Conservation (phyloP, 345 rosid species). For the Nephelium lappaceum region DNA sequence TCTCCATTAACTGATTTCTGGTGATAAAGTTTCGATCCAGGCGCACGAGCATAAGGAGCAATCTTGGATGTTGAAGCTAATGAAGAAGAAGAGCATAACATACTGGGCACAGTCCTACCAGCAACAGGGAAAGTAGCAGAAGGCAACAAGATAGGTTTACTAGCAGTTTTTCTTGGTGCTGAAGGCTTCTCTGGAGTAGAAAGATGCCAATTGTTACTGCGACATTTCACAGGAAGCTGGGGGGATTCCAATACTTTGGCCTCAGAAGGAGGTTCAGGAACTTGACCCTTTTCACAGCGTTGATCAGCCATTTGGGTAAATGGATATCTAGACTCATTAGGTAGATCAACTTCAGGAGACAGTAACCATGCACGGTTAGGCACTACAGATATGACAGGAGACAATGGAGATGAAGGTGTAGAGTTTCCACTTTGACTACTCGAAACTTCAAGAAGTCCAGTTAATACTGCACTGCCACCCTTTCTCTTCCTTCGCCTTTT, state of each 20-base stretch:
- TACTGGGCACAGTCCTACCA: constrained; percentile 26
- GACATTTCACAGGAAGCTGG: constrained; percentile 23
- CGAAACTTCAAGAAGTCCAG: constrained; percentile 59
- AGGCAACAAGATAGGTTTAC: constrained; percentile 43
- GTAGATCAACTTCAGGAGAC: constrained; percentile 36
- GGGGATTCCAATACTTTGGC: constrained; percentile 22
- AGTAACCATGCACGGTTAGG: constrained; percentile 35
- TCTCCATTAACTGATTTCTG: constrained; percentile 35
- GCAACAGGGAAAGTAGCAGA: constrained; percentile 54
- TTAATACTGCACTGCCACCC: constrained; percentile 43
- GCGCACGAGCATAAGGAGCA: constrained; percentile 80
- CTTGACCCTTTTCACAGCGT: constrained; percentile 25
- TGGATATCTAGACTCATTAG: constrained; percentile 32
- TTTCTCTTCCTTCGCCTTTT: constrained; percentile 78
- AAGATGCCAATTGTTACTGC: constrained; percentile 17
- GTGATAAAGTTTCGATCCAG: constrained; percentile 48
- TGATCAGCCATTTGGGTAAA: constrained; percentile 32
- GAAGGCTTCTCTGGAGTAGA: constrained; percentile 28
- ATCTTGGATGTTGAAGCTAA: constrained; percentile 43
- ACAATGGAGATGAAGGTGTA: constrained; percentile 84
- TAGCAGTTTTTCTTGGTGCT: constrained; percentile 18
- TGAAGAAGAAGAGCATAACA: constrained; percentile 35
- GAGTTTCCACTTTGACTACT: constrained; percentile 94
- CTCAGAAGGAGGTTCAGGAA: constrained; percentile 30
- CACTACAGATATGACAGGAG: constrained; percentile 47